Evolutionary conservation across 2,329 filamentous ascomycete genomes (phyloP).

Genomic region (Pseudogymnoascus verrucosus): DNA sequence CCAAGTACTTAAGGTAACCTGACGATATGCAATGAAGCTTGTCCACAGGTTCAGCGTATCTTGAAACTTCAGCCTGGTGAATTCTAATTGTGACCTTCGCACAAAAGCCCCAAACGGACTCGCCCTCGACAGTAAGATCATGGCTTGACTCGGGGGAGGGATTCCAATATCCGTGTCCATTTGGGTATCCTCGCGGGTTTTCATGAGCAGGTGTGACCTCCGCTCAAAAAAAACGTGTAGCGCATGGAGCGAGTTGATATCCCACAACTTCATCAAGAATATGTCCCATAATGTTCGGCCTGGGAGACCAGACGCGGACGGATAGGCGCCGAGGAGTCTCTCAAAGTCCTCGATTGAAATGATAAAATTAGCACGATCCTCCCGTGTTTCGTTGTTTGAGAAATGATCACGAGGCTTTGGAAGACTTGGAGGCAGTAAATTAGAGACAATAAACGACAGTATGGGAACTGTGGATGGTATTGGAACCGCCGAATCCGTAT

Average conservation of each 20-base stretch:
- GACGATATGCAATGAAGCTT: constrained; percentile 70
- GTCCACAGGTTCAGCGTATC: constrained; percentile 75
- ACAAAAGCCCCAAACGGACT: constrained; percentile 80
- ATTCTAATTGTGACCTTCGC: constrained; percentile 69
- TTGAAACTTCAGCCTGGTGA: constrained; percentile 69
- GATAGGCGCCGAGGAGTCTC: constrained; percentile 44
- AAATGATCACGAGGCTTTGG: constrained; percentile 19
- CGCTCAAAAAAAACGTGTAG: constrained; percentile 68
- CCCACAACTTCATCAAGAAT: constrained; percentile 75
- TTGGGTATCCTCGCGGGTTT: constrained; percentile 52
- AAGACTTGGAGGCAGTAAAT: constrained; percentile 48
- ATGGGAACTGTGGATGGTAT: constrained; percentile 64
- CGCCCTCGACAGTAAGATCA: constrained; percentile 58
- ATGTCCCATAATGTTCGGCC: constrained; percentile 82
- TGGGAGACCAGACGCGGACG: constrained; percentile 51
- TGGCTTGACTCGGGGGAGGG: constrained; percentile 38
- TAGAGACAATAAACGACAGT: constrained; percentile 69
- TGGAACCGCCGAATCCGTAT: constrained; percentile 63
- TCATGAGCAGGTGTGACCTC: constrained; percentile 50
- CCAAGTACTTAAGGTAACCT: constrained; percentile 60
- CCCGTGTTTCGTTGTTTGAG: constrained; percentile 5
- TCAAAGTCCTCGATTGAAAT: constrained; percentile 52
- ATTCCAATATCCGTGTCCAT: constrained; percentile 46
- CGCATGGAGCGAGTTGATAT: constrained; percentile 70
- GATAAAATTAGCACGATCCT: constrained; percentile 30